These are phyloP conservation scores for Plasmodium gallinaceum DNA, from an alignment of 169 alveolate genomes.

Conservation along the genomic window DNA sequence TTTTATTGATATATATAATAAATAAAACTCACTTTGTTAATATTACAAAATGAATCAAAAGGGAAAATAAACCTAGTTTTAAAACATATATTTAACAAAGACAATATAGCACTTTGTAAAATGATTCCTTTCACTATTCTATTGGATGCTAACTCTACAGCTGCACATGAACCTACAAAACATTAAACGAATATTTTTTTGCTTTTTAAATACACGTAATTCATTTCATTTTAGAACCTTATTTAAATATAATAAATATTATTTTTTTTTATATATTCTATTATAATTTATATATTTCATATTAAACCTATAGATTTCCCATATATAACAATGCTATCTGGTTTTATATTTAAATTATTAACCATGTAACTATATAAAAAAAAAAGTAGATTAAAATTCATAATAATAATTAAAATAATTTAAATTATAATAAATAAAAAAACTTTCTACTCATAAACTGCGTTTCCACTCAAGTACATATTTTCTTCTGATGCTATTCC, in stretches of 20 bases:
- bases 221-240: neutral
- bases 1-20: neutral
- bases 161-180: constrained; percentile 74
- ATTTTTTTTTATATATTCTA: constrained; percentile 5
- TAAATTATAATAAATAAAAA: neutral
- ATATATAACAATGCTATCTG: constrained; percentile 54
- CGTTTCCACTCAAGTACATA: constrained; percentile 72
- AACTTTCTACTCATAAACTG: constrained; percentile 58
- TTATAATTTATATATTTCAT: constrained; percentile 1
- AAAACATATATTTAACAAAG: constrained; percentile 69
- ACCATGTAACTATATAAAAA: constrained; percentile 60
- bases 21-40: constrained; percentile 33
- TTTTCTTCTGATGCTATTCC: constrained; percentile 55
- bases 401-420: neutral
- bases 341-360: constrained; percentile 40
- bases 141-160: constrained; percentile 46
- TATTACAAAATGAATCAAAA: constrained; percentile 72
- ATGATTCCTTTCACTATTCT: constrained; percentile 70
- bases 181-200: constrained; percentile 3
- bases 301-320: constrained; percentile 74
- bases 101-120: constrained; percentile 71
- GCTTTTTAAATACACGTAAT: neutral
- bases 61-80: constrained; percentile 69
- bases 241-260: too few species aligned
- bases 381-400: neutral